Base-by-base conservation (phyloP, 495 filamentous ascomycete genomes). In the Annulohypoxylon moriforme region DNA sequence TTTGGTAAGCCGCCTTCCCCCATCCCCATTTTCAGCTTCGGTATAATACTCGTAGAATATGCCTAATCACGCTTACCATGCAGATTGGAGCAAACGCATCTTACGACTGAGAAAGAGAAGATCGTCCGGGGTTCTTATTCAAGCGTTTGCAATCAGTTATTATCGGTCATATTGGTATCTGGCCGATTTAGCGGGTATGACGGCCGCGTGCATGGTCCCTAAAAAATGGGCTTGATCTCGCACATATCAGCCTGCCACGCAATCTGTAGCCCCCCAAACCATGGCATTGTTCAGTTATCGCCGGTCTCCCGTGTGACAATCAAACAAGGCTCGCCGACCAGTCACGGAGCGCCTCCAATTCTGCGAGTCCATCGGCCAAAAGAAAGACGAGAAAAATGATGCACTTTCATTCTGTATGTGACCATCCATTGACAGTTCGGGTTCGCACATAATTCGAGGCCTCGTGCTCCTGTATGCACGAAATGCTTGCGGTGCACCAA, bases 361-460 rank as follows among this genome's bases (percentile, higher is more conserved):
- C 29, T 47, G 38, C 55, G 16, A 29, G 27, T 64, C 47, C 27
- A 24, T 33, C 44, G 10, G 25, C 38, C 38, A 64, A 56, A 64
- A 18, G 2, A 50, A 60, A 67, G 40, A 34, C 13, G 42, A 61
- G 20, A 34, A 14, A 44, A 44, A 16, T 42, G n/a, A 50, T 53
- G 16, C 68, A 55, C 65, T 62, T 49, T 57, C 33, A 44, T n/a
- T 25, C 47, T 60, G 42, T 68, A 64, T 68, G 65, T 31, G 16
- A 53, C 65, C 56, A 68, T 29, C 47, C 60, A 49, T 27, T n/a
- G 61, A 40, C 38, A 50, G 27, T 13, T 22, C 60, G 65, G 65
- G 49, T 33, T n/a, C 2, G 24, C 36, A 72, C 55, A 50, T 73
- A 60, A 73, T 73, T 73, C 46, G 64, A 65, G 36, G 70, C 64